phyloP scores from a whole-genome alignment of 2,329 filamentous ascomycete genomes.

The Aspergillus novoparasiticus region DNA sequence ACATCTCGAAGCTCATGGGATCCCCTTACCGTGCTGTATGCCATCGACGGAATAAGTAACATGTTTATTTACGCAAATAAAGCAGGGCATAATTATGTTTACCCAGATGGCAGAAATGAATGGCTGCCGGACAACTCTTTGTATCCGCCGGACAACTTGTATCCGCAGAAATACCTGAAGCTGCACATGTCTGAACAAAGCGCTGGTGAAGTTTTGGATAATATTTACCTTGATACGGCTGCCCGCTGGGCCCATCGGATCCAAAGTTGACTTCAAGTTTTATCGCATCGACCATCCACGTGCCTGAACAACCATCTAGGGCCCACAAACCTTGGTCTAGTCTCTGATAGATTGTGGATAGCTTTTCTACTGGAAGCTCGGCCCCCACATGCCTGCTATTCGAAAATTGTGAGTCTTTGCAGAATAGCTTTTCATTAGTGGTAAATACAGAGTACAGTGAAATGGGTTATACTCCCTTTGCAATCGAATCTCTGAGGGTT shows the following conservation, averaged over 20 bases:
- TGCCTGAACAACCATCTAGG: not conserved
- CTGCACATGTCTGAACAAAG: not conserved
- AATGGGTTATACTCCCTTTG: too few relatives aligned
- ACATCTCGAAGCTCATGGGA: slow-evolving; percentile 7
- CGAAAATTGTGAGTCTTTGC: too few relatives aligned
- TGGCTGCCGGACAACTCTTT: not conserved
- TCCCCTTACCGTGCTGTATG: slow-evolving; percentile 11
- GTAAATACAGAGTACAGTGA: too few relatives aligned
- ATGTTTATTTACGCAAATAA: slow-evolving; percentile 4
- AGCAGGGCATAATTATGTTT: slow-evolving; percentile 7
- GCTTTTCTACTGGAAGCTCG: not conserved
- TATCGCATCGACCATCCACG: not conserved
- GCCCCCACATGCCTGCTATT: not conserved
- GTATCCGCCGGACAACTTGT: not conserved
- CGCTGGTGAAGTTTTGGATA: not conserved
- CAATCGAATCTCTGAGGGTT: too few relatives aligned
- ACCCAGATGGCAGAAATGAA: slow-evolving; percentile 9
- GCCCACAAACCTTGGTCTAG: not conserved
- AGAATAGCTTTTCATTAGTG: too few relatives aligned
- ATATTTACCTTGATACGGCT: not conserved
- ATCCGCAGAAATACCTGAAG: not conserved
- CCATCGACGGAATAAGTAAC: slow-evolving; percentile 2
- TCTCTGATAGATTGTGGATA: not conserved
- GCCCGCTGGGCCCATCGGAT: not conserved
- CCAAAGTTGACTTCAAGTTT: not conserved